Percentiles rank a stretch among this genome's conserved stretches.
Evolutionary conservation across 2,329 filamentous ascomycete genomes (phyloP).

Genomic region (Metarhizium anisopliae): DNA sequence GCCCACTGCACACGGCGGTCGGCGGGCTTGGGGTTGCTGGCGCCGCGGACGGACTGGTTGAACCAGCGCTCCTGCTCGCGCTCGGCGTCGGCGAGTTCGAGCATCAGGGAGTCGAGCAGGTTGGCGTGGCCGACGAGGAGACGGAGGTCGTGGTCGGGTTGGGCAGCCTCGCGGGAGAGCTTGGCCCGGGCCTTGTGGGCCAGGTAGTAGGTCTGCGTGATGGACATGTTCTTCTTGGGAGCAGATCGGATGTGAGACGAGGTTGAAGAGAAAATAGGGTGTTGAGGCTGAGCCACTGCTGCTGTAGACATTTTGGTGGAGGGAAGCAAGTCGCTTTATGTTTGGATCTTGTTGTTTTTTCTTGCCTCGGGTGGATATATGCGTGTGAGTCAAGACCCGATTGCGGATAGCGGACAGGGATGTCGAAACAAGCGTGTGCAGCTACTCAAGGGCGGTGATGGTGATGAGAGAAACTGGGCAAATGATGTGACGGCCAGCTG

Average conservation of each 20-base stretch:
- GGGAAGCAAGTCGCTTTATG: slow-evolving; percentile 6
- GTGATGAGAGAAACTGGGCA: slow-evolving; percentile 19
- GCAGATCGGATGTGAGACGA: slow-evolving; percentile 22
- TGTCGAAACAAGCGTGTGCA: slow-evolving; percentile 8
- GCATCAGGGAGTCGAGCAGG: slow-evolving; percentile 92
- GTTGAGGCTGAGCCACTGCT: slow-evolving; percentile 16
- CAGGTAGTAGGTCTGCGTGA: slow-evolving; percentile 97
- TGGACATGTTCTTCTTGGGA: slow-evolving; percentile 80
- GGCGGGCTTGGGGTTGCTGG: slow-evolving; percentile 41
- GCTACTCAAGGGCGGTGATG: slow-evolving; percentile 7
- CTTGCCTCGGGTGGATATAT: slow-evolving; percentile 10
- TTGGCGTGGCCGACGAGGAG: slow-evolving; percentile 97
- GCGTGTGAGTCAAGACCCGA: slow-evolving; percentile 17
- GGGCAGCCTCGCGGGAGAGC: slow-evolving; percentile 85
- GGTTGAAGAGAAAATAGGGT: slow-evolving; percentile 10
- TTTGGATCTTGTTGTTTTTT: slow-evolving; percentile 1
- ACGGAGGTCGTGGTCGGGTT: slow-evolving; percentile 87
- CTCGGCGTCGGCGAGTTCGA: slow-evolving; percentile 84
- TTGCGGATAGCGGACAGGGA: slow-evolving; percentile 17
- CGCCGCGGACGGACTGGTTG: slow-evolving; percentile 84
- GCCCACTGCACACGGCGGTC: slow-evolving; percentile 82
- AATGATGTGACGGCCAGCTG: slow-evolving; percentile 16
- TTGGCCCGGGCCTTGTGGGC: slow-evolving; percentile 94
- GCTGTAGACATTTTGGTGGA: slow-evolving; percentile 20
- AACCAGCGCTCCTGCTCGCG: slow-evolving; percentile 95